Percentiles rank a stretch among this genome's conserved stretches.
These are phyloP conservation scores for Cryphonectria nitschkei DNA, from an alignment of 2,329 filamentous ascomycete species.

Conservation along the genomic window DNA sequence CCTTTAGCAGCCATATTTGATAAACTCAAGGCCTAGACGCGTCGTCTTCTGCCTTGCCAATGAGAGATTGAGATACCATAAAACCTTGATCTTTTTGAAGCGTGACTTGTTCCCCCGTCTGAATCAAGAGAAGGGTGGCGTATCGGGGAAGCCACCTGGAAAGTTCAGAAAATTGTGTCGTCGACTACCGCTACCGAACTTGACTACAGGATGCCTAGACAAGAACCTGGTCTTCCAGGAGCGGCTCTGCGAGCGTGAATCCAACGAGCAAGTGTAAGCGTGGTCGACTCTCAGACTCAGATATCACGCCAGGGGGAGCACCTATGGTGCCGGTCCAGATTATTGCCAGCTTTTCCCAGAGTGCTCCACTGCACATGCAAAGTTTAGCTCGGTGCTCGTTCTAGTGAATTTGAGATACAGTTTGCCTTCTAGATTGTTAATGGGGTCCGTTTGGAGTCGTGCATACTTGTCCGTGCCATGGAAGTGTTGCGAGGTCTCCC, in stretches of 20 bases:
- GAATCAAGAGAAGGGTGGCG: background rate
- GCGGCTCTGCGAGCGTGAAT: background rate
- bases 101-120: background rate
- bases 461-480: too few species aligned
- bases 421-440: too few species aligned
- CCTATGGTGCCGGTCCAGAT: too few species aligned
- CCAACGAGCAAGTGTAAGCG: background rate
- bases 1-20: background rate
- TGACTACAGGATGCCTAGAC: too few species aligned
- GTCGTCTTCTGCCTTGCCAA: background rate
- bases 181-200: background rate
- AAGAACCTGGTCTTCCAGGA: too few species aligned
- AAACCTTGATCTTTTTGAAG: background rate
- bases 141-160: too few species aligned
- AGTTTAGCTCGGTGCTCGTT: too few species aligned
- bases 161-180: background rate
- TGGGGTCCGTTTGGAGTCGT: too few species aligned
- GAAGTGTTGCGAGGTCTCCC: too few species aligned
- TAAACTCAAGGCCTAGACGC: background rate
- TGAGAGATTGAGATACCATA: background rate
- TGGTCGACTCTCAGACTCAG: background rate
- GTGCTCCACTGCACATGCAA: too few species aligned
- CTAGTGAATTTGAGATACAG: too few species aligned
- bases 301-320: background rate
- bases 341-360: too few species aligned